A percentile compares a stretch with the other conserved stretches of the same genome.
Conservation (phyloP, 2,329 filamentous ascomycete species). For the Colletotrichum acutatum region DNA sequence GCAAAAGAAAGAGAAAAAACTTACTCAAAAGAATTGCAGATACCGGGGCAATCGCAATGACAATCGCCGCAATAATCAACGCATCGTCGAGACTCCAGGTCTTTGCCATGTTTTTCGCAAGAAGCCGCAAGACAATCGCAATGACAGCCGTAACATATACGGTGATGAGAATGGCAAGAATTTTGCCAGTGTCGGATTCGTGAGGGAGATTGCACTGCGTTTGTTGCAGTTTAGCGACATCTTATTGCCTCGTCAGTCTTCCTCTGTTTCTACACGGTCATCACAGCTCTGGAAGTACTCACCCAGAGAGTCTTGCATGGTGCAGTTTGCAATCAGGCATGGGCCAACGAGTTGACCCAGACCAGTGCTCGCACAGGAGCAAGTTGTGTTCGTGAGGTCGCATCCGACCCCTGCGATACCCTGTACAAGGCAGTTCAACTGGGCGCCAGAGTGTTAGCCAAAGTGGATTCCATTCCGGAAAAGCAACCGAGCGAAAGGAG, state of each 20-base stretch:
- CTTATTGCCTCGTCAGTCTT: not conserved
- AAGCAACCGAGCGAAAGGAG: not conserved
- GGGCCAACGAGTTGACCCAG: constrained; percentile 17
- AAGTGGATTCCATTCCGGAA: not conserved
- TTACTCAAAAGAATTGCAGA: constrained; percentile 22
- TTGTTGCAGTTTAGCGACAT: constrained; percentile 31
- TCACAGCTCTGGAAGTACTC: not conserved
- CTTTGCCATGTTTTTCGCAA: constrained; percentile 19
- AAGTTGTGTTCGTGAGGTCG: constrained; percentile 33
- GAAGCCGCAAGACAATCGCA: constrained; percentile 10
- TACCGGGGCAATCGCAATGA: constrained; percentile 20
- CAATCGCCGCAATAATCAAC: constrained; percentile 22
- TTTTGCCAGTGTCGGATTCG: constrained; percentile 18
- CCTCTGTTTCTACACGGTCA: not conserved
- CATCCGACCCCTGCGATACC: constrained; percentile 24
- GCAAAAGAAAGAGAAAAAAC: not conserved
- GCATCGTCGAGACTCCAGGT: constrained; percentile 24
- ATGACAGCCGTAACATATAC: constrained; percentile 2
- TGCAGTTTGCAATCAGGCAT: constrained; percentile 33
- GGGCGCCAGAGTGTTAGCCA: not conserved
- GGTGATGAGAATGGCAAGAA: constrained; percentile 16
- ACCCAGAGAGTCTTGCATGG: constrained; percentile 36
- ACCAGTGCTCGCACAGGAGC: constrained; percentile 24
- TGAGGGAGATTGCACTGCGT: constrained; percentile 29
- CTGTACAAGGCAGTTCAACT: constrained; percentile 28